These are phyloP conservation scores for Leptographium galeiforme DNA, from an alignment of 2,329 filamentous ascomycete genomes.

Conservation along the genomic window DNA sequence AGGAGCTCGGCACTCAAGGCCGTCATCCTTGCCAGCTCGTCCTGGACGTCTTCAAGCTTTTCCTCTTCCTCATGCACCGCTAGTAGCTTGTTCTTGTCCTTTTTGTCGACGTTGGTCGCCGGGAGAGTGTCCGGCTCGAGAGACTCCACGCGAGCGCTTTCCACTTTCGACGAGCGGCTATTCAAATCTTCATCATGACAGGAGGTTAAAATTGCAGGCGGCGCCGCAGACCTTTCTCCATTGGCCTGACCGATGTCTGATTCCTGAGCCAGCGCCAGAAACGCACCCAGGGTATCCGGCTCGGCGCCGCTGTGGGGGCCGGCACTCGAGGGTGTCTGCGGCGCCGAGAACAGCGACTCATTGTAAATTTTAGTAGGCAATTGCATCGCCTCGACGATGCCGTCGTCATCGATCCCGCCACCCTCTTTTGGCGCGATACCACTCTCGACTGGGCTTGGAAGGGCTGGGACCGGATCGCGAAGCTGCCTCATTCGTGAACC, in stretches of 20 bases:
- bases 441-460: no score
- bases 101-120: background rate
- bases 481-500: no score
- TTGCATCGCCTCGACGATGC: background rate
- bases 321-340: background rate
- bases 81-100: background rate
- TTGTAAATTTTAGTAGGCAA: background rate
- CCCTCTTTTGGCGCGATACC: no score
- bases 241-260: no score
- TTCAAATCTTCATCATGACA: background rate
- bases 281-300: background rate
- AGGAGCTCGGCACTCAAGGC: background rate
- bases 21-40: background rate
- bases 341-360: background rate
- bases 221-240: background rate
- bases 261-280: background rate
- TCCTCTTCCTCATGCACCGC: background rate
- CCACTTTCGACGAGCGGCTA: background rate
- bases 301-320: background rate
- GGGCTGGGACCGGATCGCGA: no score
- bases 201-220: background rate
- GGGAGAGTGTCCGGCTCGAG: no score
- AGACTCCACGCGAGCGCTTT: no score
- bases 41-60: background rate
- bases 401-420: background rate